Evolutionary conservation across 2,329 filamentous ascomycete genomes (phyloP).

Genomic region (Mycocentrospora acerina): DNA sequence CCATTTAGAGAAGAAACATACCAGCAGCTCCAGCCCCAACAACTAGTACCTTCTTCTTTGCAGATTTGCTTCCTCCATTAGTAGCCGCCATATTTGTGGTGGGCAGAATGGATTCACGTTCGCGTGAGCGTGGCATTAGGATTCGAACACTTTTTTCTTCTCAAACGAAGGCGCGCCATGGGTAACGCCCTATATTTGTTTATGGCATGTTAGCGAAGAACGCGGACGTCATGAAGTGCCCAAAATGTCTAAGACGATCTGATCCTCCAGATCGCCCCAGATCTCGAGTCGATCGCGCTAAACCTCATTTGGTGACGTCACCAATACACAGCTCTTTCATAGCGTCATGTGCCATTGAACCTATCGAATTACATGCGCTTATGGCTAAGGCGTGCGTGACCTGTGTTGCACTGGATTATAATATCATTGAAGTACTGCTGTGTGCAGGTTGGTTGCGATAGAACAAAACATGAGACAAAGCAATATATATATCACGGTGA

Average conservation of each 20-base stretch:
- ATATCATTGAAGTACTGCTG: too few relatives aligned
- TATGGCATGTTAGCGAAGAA: constrained; percentile 15
- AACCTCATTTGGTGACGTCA: constrained; percentile 4
- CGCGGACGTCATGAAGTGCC: constrained; percentile 36
- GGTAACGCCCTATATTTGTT: constrained; percentile 14
- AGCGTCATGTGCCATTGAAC: too few relatives aligned
- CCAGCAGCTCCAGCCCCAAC: constrained; percentile 46
- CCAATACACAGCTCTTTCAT: background rate
- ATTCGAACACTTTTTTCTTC: constrained; percentile 1
- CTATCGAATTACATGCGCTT: too few relatives aligned
- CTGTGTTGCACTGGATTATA: too few relatives aligned
- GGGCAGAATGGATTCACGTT: constrained; percentile 34
- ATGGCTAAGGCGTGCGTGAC: too few relatives aligned
- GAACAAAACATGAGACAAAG: too few relatives aligned
- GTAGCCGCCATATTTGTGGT: constrained; percentile 34
- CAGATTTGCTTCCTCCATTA: constrained; percentile 21
- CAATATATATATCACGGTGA: too few relatives aligned
- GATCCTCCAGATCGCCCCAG: constrained; percentile 2
- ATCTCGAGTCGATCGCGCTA: constrained; percentile 13
- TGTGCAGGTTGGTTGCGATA: too few relatives aligned
- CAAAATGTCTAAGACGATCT: constrained; percentile 22
- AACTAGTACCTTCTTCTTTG: constrained; percentile 41
- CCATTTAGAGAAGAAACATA: constrained; percentile 12
- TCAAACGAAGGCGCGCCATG: background rate
- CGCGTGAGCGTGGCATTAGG: constrained; percentile 22